Evolutionary conservation across 208 protist species (phyloP).

Genomic region (Borovskyia barvae): DNA sequence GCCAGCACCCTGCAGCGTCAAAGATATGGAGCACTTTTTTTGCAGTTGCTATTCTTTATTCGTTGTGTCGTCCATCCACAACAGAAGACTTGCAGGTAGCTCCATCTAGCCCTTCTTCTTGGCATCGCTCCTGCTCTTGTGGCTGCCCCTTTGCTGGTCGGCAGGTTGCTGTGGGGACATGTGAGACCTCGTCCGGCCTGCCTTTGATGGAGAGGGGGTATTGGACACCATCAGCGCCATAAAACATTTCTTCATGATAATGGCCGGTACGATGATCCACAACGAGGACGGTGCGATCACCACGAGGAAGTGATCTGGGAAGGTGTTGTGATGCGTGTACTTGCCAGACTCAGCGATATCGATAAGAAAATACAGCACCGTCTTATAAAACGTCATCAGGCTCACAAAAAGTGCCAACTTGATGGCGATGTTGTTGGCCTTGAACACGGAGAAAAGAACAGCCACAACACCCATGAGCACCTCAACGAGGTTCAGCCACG

Average conservation of each 20-base stretch:
- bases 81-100: background rate
- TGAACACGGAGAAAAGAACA: constrained; percentile 24
- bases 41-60: too few relatives aligned
- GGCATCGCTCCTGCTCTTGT: background rate
- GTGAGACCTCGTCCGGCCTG: background rate
- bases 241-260: constrained; percentile 54
- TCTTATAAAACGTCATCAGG: constrained; percentile 85
- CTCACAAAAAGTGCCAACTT: constrained; percentile 46
- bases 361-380: constrained; percentile 67
- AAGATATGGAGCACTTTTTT: background rate
- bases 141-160: background rate
- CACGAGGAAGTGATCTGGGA: constrained; percentile 45
- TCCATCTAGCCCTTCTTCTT: constrained; percentile 8
- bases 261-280: constrained; percentile 58
- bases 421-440: constrained; percentile 18
- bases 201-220: background rate
- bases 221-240: constrained; percentile 11
- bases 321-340: constrained; percentile 69
- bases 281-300: constrained; percentile 55
- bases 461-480: constrained; percentile 47
- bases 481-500: constrained; percentile 76
- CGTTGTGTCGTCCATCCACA: too few relatives aligned
- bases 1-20: background rate
- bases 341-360: constrained; percentile 57
- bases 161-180: background rate